Evolutionary conservation across 805 yeast species (phyloP), one percentile per base, ranked within the genome.

Genomic region (Kodamaea hsintzibuensis): DNA sequence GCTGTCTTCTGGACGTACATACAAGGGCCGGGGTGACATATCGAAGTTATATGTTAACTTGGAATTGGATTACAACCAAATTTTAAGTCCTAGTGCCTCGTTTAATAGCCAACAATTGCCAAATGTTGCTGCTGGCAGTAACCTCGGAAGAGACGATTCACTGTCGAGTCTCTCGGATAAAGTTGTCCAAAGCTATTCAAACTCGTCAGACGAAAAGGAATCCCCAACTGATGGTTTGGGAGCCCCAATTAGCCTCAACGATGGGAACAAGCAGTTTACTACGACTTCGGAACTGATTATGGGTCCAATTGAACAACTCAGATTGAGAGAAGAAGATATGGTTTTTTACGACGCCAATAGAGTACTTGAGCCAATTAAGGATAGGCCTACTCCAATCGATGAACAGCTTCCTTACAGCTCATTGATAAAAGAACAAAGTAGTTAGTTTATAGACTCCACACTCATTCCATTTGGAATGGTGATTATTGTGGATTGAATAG

Each of bases 21-120:
- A 62, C 59, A 67, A 61, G 51, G 80, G 80, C 3, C 53, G 46
- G 40, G 80, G 79, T 6, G 68, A 72, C 55, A 70, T 76, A 45
- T 49, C 60, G 17, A 62, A 65, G 30, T 69, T 75, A 51, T 73
- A 68, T 56, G 64, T 63, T 42, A 59, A 63, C 40, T 59, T 66
- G 38, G 70, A 66, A 14, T 19, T 51, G 13, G 54, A 56, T 42
- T 45, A 37, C 25, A 47, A 35, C 22, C 47, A 25, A 17, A 33
- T 50, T 38, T 43, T 44, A 43, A 50, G 52, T 25, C 52, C 52
- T n/a, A 50, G 48, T 35, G 52, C 38, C 2, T 50, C 52, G 8
- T 50, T 50, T 38, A 46, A 19, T 40, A 42, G 42, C 14, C 43
- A 43, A 9, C 52, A 50, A 22, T 37, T 50, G 47, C 52, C 52